These are phyloP conservation scores for Ogataea pini DNA, from an alignment of 805 yeast genomes.

Conservation along the genomic window DNA sequence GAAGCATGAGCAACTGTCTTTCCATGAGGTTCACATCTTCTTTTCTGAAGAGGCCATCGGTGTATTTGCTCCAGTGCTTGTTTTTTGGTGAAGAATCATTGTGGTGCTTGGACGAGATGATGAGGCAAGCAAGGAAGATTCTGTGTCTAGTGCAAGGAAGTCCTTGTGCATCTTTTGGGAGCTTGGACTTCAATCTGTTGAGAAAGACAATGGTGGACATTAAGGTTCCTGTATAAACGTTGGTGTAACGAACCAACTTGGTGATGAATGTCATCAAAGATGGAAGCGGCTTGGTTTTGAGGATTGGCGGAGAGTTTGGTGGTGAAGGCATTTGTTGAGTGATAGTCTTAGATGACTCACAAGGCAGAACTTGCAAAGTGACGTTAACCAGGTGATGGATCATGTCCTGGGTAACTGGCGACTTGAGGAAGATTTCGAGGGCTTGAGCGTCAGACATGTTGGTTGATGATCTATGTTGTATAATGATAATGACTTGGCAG, in stretches of 20 bases:
- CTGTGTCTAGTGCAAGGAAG: conserved; percentile 80
- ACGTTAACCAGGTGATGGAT: conserved; percentile 65
- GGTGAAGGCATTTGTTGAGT: conserved; percentile 37
- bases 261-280: conserved; percentile 75
- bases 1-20: conserved; percentile 64
- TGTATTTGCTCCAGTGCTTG: conserved; percentile 75
- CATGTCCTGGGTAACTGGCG: conserved; percentile 76
- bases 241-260: conserved; percentile 69
- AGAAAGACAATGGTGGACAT: conserved; percentile 72
- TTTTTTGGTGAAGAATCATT: conserved; percentile 80
- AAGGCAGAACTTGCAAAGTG: conserved; percentile 68
- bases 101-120: conserved; percentile 70
- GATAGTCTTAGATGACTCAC: conserved; percentile 43
- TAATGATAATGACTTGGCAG: background rate
- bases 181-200: conserved; percentile 56
- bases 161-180: conserved; percentile 74
- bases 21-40: conserved; percentile 81
- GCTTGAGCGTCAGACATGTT: conserved; percentile 55
- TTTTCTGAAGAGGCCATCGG: conserved; percentile 67
- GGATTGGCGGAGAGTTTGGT: conserved; percentile 33
- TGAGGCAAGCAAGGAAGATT: conserved; percentile 71
- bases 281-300: conserved; percentile 50
- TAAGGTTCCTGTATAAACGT: conserved; percentile 78
- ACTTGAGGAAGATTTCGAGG: conserved; percentile 54
- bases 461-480: background rate